These are phyloP conservation scores for Thymus quinquecostatus DNA, from an alignment of 257 asterid genomes.

Conservation along the genomic window DNA sequence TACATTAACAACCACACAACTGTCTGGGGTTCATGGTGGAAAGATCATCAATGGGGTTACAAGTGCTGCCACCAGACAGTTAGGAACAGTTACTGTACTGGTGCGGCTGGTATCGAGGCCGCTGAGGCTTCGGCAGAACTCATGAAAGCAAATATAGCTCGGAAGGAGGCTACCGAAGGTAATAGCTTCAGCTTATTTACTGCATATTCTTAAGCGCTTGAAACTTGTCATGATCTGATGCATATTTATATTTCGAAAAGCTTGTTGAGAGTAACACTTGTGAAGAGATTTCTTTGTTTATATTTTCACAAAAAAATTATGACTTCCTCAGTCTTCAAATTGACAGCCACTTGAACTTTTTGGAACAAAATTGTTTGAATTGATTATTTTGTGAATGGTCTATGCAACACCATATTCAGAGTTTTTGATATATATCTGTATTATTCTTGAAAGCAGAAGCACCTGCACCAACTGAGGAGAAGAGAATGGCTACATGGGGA, in stretches of 20 bases:
- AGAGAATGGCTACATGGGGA: slow-evolving; percentile 87
- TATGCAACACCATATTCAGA: too few relatives aligned
- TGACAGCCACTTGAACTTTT: too few relatives aligned
- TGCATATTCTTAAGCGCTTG: neutral
- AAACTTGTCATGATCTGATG: neutral
- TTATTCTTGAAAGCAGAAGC: slow-evolving; percentile 44
- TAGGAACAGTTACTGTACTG: slow-evolving; percentile 89
- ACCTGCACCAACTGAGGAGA: slow-evolving; percentile 62
- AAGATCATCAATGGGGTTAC: slow-evolving; percentile 94
- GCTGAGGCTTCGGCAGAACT: slow-evolving; percentile 90
- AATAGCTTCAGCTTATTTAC: neutral
- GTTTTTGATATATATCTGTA: slow-evolving; percentile 19
- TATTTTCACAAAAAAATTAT: neutral
- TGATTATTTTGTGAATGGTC: too few relatives aligned
- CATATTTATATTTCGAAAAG: neutral
- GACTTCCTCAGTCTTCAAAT: neutral
- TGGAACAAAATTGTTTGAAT: too few relatives aligned
- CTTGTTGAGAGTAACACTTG: too few relatives aligned
- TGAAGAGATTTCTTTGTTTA: neutral
- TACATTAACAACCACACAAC: slow-evolving; percentile 71
- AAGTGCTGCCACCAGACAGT: slow-evolving; percentile 88
- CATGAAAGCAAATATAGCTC: slow-evolving; percentile 91
- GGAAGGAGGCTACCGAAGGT: slow-evolving; percentile 89
- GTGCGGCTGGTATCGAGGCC: slow-evolving; percentile 96
- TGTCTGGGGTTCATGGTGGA: slow-evolving; percentile 99